Base-by-base conservation (phyloP, 345 rosid species). In the Punica granatum region DNA sequence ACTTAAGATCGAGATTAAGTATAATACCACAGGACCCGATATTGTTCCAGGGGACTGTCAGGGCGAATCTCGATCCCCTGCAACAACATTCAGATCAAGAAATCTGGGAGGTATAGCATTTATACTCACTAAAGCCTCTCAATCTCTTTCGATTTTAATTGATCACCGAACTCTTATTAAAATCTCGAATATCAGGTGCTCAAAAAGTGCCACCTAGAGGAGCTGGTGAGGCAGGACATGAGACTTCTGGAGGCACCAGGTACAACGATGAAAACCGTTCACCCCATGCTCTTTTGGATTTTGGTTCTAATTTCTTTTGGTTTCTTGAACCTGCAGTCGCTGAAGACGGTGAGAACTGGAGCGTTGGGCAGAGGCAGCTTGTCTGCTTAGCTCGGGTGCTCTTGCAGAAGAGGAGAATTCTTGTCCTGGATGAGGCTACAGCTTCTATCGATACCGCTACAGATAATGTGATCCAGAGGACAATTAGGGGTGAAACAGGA, bases 361-460 rank as follows among this genome's bases (percentile, higher is more conserved):
- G 97, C 56, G 86, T 90, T 35, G 98, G 97, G 58, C 98, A 92
- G 76, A 87, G 98, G 72, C 98, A 92, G 70, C 89, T 92, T 48
- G 80, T 87, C 62, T 90, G 98, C 76, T 83, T 92, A 23, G 90
- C 89, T 4, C 82, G 98, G 73, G 93, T 82, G 23, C 79, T 90
- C 14, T 76, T 92, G 46, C 86, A 89, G 77, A 83, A 79, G 74
- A 79, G 85, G 60, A 87, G 83, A 74, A 83, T 92, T 42, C 73
- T 89, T 46, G 96, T 92, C 12, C 77, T 92, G 61, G 93, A 89
- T 60, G 96, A 92, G 70, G 96, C 98, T 58, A 89, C 98, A 18
- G 96, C 98, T 54, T 90, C 98, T 33, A 84, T 92, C 61, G 98
- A 92, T 56, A 86, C 91, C 62, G 91, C 86, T 44, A 89, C 92